Percentiles rank a stretch among this genome's conserved stretches.
phyloP scores from a whole-genome alignment of 2,329 filamentous ascomycete genomes.

The Sclerotinia nivalis region DNA sequence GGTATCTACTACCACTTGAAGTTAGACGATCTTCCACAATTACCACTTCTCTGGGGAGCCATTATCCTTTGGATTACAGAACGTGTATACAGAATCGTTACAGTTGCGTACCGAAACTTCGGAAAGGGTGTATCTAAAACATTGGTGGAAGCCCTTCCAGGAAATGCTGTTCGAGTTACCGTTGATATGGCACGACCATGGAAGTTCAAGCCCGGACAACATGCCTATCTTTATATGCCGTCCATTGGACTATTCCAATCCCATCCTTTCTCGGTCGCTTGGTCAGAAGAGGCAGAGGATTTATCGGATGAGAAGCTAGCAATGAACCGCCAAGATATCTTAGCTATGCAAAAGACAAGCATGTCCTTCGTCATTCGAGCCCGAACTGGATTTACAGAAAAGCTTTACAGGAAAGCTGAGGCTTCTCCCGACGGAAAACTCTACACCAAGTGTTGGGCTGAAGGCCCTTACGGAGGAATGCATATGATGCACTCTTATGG shows the following conservation, averaged over 20 bases:
- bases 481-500: slow-evolving; percentile 74
- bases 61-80: slow-evolving; percentile 69
- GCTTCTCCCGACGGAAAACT: slow-evolving; percentile 61
- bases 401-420: slow-evolving; percentile 67
- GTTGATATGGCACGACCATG: slow-evolving; percentile 75
- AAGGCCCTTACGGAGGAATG: slow-evolving; percentile 76
- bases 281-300: slow-evolving; percentile 66
- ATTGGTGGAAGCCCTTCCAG: slow-evolving; percentile 72
- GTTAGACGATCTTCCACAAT: slow-evolving; percentile 55
- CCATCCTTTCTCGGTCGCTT: slow-evolving; percentile 78
- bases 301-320: slow-evolving; percentile 55
- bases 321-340: slow-evolving; percentile 59
- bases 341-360: slow-evolving; percentile 60
- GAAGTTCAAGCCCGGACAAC: slow-evolving; percentile 72
- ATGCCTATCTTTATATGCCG: slow-evolving; percentile 79
- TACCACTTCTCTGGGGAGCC: slow-evolving; percentile 60
- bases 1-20: slow-evolving; percentile 68
- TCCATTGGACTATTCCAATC: slow-evolving; percentile 70
- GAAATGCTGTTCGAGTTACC: slow-evolving; percentile 72
- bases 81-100: slow-evolving; percentile 58
- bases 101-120: slow-evolving; percentile 65
- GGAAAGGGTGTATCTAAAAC: slow-evolving; percentile 67
- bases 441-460: slow-evolving; percentile 65
- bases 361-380: slow-evolving; percentile 74
- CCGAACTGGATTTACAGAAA: slow-evolving; percentile 71